Conservation (phyloP, 2,329 filamentous ascomycete genomes). For the Fusarium sp. region DNA sequence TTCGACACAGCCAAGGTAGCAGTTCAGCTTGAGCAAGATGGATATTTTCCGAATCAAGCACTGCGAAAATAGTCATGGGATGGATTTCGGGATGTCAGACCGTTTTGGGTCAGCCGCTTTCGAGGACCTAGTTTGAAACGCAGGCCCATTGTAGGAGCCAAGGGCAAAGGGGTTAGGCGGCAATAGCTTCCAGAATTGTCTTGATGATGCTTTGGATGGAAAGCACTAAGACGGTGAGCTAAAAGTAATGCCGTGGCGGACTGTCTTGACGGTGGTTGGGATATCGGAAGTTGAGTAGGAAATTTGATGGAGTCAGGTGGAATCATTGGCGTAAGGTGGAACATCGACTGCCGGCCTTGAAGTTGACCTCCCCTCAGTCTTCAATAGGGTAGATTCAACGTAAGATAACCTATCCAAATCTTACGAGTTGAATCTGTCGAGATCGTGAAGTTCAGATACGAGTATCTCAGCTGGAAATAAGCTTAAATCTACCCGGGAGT, state of each 20-base stretch:
- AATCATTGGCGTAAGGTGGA: neutral
- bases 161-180: neutral
- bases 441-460: neutral
- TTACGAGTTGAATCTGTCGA: neutral
- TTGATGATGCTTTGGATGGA: neutral
- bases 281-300: rapidly evolving
- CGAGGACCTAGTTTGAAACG: neutral
- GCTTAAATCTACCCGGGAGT: neutral
- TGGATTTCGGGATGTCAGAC: neutral
- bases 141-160: neutral
- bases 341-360: neutral
- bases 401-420: neutral
- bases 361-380: neutral
- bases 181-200: neutral
- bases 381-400: neutral
- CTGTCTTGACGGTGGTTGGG: too few species aligned
- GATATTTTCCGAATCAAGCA: conserved; percentile 5
- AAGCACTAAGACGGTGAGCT: neutral
- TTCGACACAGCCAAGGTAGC: conserved; percentile 13
- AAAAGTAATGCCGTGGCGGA: neutral
- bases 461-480: neutral
- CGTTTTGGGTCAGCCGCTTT: neutral
- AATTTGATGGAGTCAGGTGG: too few species aligned
- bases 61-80: neutral
- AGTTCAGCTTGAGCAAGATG: neutral